Evolutionary conservation across 2,329 filamentous ascomycete species (phyloP), one percentile per base, ranked within the genome.

Genomic region (Didymella pomorum): DNA sequence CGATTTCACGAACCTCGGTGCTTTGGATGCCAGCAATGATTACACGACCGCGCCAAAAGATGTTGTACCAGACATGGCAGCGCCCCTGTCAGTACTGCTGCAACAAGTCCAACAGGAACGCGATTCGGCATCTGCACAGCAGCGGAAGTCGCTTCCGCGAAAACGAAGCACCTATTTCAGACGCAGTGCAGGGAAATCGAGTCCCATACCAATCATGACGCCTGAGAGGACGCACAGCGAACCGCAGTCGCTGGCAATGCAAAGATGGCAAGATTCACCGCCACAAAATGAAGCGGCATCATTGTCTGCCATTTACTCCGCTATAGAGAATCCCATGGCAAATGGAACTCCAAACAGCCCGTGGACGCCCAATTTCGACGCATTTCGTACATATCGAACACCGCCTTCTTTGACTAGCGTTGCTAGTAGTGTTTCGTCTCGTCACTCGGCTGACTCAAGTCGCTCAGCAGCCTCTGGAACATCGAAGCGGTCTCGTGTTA

Each of bases 211-310:
- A 9, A 60, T 60, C 21, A 50, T 45, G 29, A 54, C 58, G n/a
- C 52, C 49, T 6, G 53, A 56, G 25, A 53, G 53, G 4, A 52
- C 4, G 33, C 39, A 53, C 39, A 25, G 26, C 21, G 53, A 37
- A 29, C 39, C 43, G 6, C 67, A 67, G 16, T 66, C 69, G n/a
- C 53, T 69, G 14, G 61, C 86, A 5, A 78, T 89, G 65, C 86
- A 89, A 76, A 79, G 87, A 80, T 89, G 86, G 86, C 83, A 87
- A 67, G 79, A 86, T 64, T 88, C 85, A 54, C 87, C 87, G 31
- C 87, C 87, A 25, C 86, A 88, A 76, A 80, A 88, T 78, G 87
- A 89, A 80, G 84, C 86, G 65, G 86, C 86, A 54, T 80, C 84
- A 7, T 81, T 87, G 42, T 83, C 81, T 39, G 86, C 84, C 76